Evolutionary conservation across 2,329 filamentous ascomycete genomes (phyloP).

Genomic region (Aspergillus flavus): DNA sequence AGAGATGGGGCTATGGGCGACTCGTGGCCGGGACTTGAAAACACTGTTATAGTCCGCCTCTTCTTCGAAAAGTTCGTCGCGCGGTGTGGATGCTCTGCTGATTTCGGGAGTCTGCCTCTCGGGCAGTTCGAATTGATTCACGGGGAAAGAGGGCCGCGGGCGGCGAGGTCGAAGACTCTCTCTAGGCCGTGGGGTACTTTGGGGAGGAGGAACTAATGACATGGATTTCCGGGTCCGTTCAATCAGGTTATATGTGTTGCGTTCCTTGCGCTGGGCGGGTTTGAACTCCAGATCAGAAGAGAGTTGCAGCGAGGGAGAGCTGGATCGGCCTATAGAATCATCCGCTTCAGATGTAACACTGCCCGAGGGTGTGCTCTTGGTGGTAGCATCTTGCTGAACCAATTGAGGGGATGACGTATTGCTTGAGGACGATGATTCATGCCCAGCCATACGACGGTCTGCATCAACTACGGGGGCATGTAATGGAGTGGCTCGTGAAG

Average conservation of each 20-base stretch:
- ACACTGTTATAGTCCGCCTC: conserved; percentile 78
- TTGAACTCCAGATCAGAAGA: conserved; percentile 9
- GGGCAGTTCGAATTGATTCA: conserved; percentile 61
- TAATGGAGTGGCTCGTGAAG: conserved; percentile 5
- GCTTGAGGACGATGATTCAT: background rate
- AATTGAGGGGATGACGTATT: background rate
- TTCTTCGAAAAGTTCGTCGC: conserved; percentile 70
- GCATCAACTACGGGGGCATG: background rate
- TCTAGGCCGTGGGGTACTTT: conserved; percentile 22
- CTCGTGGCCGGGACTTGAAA: conserved; percentile 80
- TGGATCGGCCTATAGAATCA: background rate
- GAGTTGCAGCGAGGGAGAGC: conserved; percentile 9
- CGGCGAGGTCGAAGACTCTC: conserved; percentile 24
- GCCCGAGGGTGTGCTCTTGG: background rate
- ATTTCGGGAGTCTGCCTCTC: conserved; percentile 32
- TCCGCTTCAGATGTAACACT: background rate
- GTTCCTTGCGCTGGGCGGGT: conserved; percentile 5
- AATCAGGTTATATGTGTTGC: conserved; percentile 55
- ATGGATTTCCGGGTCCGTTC: conserved; percentile 84
- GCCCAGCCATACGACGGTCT: background rate
- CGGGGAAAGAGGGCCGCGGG: conserved; percentile 48
- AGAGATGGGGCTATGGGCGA: conserved; percentile 71
- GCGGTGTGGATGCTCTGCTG: conserved; percentile 52
- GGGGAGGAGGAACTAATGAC: conserved; percentile 59
- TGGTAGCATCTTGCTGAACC: background rate